A percentile compares a stretch with the other conserved stretches of the same genome.
phyloP scores from a whole-genome alignment of 2,329 filamentous ascomycete genomes.

The Apiospora kogelbergensis region DNA sequence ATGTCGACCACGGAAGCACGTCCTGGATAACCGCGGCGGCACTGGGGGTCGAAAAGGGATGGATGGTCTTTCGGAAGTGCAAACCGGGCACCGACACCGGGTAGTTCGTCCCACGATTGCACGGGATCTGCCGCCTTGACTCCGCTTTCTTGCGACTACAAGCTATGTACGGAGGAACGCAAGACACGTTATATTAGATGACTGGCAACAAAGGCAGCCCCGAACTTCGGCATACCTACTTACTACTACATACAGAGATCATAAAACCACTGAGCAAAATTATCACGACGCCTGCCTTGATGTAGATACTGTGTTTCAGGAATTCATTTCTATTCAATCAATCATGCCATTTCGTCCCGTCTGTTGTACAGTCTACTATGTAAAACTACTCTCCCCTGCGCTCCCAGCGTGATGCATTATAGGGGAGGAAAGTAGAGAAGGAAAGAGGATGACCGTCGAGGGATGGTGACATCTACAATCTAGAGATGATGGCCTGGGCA shows the following conservation, averaged over 20 bases:
- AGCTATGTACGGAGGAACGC: neutral
- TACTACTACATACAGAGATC: no score
- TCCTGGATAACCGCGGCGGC: neutral
- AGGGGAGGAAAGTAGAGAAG: slow-evolving; percentile 16
- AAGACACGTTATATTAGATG: neutral
- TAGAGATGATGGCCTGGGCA: slow-evolving; percentile 82
- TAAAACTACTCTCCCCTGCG: slow-evolving; percentile 18
- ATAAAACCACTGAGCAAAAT: neutral
- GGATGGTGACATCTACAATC: slow-evolving; percentile 41
- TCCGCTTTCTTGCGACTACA: neutral
- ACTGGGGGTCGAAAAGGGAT: neutral
- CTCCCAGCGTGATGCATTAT: slow-evolving; percentile 23
- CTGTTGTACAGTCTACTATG: slow-evolving; percentile 31
- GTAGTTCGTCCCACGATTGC: neutral
- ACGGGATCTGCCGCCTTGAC: neutral
- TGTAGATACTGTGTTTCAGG: neutral
- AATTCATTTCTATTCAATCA: slow-evolving; percentile 7
- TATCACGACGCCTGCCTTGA: neutral
- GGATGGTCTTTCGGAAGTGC: neutral
- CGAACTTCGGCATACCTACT: neutral
- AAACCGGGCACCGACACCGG: neutral
- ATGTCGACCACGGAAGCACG: neutral
- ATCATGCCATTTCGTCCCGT: slow-evolving; percentile 25
- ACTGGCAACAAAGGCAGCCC: neutral
- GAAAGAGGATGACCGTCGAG: neutral